Evolutionary conservation across 1,139 yeast genomes (phyloP), one percentile per base, ranked within the genome.

Genomic region (Eremothecium gossypii): DNA sequence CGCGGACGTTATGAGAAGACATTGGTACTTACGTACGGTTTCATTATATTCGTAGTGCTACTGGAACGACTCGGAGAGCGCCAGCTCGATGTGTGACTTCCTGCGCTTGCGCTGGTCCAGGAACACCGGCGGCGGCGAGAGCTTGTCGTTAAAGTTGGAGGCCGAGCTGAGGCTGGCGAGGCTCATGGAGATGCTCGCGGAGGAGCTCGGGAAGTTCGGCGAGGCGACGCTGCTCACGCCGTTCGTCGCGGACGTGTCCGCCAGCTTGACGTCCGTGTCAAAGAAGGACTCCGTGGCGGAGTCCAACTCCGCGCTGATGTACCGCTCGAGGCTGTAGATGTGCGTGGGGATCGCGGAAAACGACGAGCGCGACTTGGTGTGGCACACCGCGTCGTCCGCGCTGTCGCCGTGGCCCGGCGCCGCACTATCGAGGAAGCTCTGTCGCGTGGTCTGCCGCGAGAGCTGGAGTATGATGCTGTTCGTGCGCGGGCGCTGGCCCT

Each of bases 311-410:
- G 53, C 45, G 7, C 52, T 45, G 20, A 58, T 59, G 41, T 55
- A 58, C 35, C 56, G 51, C 44, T 58, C 62, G 20, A 57, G 41
- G 12, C 60, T 57, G 41, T 53, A 57, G 8, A 58, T 41, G 36
- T 58, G 62, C 2, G 60, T 48, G n/a, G 62, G 62, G 27, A 58
- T 58, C 8, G 52, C 55, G n/a, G 42, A 36, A 28, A 45, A 37
- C n/a, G 49, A 45, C 10, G 49, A 45, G n/a, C 49, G 32, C n/a
- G 49, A 43, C 27, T 41, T 27, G 41, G 30, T 17, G 36, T 20
- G 23, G 32, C 37, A 34, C n/a, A 14, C 14, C 4, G 37, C 9
- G 11, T 34, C 37, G n/a, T 34, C 37, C 27, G n/a, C 5, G 14
- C 5, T 17, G 33, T 14, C 31, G 20, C 13, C 31, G 11, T 11